A percentile compares a stretch with the other conserved stretches of the same genome.
These are phyloP conservation scores for Zalaria sp. DNA, from an alignment of 2,329 filamentous ascomycete genomes.

Conservation along the genomic window DNA sequence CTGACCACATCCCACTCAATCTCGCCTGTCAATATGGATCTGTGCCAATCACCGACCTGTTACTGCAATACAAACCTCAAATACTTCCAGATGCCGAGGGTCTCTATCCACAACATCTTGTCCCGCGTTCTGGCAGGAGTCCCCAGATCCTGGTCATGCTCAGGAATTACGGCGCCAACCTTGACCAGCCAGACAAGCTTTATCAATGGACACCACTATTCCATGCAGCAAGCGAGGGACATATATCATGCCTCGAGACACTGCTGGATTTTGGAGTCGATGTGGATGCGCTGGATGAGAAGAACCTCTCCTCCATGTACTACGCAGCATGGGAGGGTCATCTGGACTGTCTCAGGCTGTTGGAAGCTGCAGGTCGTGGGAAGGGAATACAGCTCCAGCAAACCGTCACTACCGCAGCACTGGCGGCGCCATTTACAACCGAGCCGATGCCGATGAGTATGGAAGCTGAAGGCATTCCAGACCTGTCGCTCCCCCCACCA, in stretches of 20 bases:
- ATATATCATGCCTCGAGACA: slow-evolving; percentile 72
- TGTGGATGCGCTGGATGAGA: slow-evolving; percentile 74
- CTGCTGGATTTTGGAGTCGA: slow-evolving; percentile 69
- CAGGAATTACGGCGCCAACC: slow-evolving; percentile 72
- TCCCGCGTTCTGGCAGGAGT: slow-evolving; percentile 74
- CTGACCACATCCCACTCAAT: slow-evolving; percentile 88
- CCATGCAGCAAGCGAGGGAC: slow-evolving; percentile 91
- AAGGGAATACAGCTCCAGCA: slow-evolving; percentile 18
- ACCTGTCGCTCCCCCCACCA: slow-evolving; percentile 81
- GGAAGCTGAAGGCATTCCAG: slow-evolving; percentile 78
- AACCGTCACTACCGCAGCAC: slow-evolving; percentile 25
- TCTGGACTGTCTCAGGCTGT: slow-evolving; percentile 80
- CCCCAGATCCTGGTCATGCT: slow-evolving; percentile 68
- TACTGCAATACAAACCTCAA: slow-evolving; percentile 65
- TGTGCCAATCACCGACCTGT: slow-evolving; percentile 66
- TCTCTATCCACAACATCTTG: slow-evolving; percentile 90
- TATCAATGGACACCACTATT: slow-evolving; percentile 97
- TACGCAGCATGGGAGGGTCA: slow-evolving; percentile 98
- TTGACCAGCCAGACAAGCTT: slow-evolving; percentile 86
- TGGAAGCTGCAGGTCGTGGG: slow-evolving; percentile 41
- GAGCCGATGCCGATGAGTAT: slow-evolving; percentile 42
- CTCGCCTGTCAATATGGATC: slow-evolving; percentile 90
- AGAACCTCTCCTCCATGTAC: slow-evolving; percentile 87
- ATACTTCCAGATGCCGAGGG: slow-evolving; percentile 94
- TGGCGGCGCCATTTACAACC: slow-evolving; percentile 19